Evolutionary conservation across 306 rosid species (phyloP).

Genomic region (Prosopis cineraria): DNA sequence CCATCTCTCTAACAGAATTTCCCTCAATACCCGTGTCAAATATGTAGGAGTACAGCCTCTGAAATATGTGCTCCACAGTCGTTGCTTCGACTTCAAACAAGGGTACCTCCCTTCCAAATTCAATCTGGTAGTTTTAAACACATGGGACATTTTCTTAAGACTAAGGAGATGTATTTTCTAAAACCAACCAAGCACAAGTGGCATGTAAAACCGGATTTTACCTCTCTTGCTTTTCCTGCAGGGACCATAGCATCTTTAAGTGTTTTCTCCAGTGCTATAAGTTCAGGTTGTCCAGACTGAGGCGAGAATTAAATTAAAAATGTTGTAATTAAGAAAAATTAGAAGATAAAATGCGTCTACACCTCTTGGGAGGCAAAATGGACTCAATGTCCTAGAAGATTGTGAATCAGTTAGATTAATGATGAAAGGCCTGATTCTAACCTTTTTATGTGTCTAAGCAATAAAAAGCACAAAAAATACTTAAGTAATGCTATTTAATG

Average conservation of each 20-base stretch:
- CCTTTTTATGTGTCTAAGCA: not conserved
- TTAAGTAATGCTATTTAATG: not conserved
- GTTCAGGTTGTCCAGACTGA: slow-evolving; percentile 91
- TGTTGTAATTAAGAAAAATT: not conserved
- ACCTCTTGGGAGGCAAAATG: not conserved
- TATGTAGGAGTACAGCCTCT: slow-evolving; percentile 77
- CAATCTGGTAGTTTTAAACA: slow-evolving; percentile 53
- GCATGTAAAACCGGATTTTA: slow-evolving; percentile 25
- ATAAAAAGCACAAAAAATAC: not conserved
- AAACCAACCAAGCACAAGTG: slow-evolving; percentile 14
- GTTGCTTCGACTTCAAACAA: slow-evolving; percentile 92
- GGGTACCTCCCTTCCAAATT: slow-evolving; percentile 90
- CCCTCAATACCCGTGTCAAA: slow-evolving; percentile 60
- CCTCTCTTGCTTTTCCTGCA: slow-evolving; percentile 92
- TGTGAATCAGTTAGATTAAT: slow-evolving; percentile 2
- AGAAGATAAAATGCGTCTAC: slow-evolving; percentile 1
- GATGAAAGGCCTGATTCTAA: not conserved
- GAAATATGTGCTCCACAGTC: slow-evolving; percentile 78
- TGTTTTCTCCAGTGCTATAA: slow-evolving; percentile 85
- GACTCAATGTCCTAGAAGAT: slow-evolving; percentile 6
- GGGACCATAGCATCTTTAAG: slow-evolving; percentile 86
- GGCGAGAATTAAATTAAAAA: slow-evolving; percentile 26
- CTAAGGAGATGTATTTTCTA: not conserved
- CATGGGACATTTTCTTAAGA: slow-evolving; percentile 24
- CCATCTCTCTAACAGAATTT: slow-evolving; percentile 57